A percentile compares a stretch with the other conserved stretches of the same genome.
phyloP scores from a whole-genome alignment of 129 eudicot species.

The Kitagawia praeruptora region DNA sequence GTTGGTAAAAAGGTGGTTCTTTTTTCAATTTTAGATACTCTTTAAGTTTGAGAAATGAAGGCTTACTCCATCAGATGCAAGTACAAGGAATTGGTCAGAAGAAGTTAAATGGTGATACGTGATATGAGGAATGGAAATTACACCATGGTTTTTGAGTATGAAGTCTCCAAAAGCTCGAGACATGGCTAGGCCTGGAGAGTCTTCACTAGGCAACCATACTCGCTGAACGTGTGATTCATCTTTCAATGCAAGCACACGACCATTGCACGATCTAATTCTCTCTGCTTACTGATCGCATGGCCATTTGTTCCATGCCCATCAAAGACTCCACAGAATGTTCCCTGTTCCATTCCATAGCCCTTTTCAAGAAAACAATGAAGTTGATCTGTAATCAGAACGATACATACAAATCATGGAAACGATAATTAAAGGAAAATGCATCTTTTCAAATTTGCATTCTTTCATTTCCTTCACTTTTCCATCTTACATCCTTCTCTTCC shows the following conservation, averaged over 20 bases:
- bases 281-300: slow-evolving; percentile 69
- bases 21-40: too few relatives aligned
- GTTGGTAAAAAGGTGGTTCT: neutral
- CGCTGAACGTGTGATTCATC: slow-evolving; percentile 72
- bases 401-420: too few relatives aligned
- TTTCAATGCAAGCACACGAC: slow-evolving; percentile 60
- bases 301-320: slow-evolving; percentile 93
- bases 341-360: slow-evolving; percentile 81
- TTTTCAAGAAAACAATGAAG: slow-evolving; percentile 16
- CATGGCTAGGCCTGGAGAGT: slow-evolving; percentile 92
- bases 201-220: slow-evolving; percentile 79
- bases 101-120: slow-evolving; percentile 45
- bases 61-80: slow-evolving; percentile 85
- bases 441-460: neutral
- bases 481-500: neutral
- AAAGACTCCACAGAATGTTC: slow-evolving; percentile 65
- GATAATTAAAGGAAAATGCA: neutral
- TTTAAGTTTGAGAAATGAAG: neutral
- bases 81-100: slow-evolving; percentile 66
- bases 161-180: slow-evolving; percentile 93
- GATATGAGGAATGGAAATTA: slow-evolving; percentile 66
- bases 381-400: neutral
- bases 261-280: slow-evolving; percentile 62
- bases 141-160: slow-evolving; percentile 56
- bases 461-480: neutral